phyloP scores from a whole-genome alignment of 2,329 filamentous ascomycete genomes.

The Sporothrix curviconia region DNA sequence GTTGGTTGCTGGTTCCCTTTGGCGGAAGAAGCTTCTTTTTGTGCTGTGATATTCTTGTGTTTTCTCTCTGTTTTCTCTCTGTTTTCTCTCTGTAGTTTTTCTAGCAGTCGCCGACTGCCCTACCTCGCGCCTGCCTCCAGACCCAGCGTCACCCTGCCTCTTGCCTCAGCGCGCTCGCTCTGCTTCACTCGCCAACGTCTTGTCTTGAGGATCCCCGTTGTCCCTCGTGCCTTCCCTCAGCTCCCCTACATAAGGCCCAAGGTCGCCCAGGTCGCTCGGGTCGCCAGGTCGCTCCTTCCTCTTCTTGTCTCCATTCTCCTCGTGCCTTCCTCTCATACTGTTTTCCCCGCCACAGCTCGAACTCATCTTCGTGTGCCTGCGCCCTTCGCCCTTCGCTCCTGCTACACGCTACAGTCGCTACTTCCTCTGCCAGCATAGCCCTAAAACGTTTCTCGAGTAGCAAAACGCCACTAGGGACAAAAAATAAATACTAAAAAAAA shows the following conservation, averaged over 20 bases:
- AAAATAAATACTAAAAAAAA: slow-evolving; percentile 15
- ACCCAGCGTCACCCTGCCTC: not conserved
- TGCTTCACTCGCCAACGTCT: not conserved
- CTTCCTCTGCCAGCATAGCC: slow-evolving; percentile 10
- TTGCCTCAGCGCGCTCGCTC: not conserved
- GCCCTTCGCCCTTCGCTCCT: not conserved
- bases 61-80: not conserved
- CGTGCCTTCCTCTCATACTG: slow-evolving; percentile 8
- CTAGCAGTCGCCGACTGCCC: not conserved
- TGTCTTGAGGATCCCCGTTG: slow-evolving; percentile 4
- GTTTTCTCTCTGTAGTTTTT: not conserved
- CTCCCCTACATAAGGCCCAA: not conserved
- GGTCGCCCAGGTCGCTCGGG: not conserved
- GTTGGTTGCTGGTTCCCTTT: no score
- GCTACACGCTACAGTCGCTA: slow-evolving; percentile 9
- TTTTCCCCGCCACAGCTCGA: not conserved
- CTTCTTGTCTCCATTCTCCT: not conserved
- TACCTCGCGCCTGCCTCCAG: not conserved
- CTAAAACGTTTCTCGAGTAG: slow-evolving; percentile 10
- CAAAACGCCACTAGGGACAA: slow-evolving; percentile 15
- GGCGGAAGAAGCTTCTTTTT: not conserved
- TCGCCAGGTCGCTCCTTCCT: slow-evolving; percentile 8
- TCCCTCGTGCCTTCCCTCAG: not conserved
- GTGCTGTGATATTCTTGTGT: not conserved
- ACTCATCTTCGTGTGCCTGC: slow-evolving; percentile 9